Percentiles rank a stretch among this genome's conserved stretches.
Conservation (phyloP, 1,284 basidiomycete species). For the Hymenochaete sp. region DNA sequence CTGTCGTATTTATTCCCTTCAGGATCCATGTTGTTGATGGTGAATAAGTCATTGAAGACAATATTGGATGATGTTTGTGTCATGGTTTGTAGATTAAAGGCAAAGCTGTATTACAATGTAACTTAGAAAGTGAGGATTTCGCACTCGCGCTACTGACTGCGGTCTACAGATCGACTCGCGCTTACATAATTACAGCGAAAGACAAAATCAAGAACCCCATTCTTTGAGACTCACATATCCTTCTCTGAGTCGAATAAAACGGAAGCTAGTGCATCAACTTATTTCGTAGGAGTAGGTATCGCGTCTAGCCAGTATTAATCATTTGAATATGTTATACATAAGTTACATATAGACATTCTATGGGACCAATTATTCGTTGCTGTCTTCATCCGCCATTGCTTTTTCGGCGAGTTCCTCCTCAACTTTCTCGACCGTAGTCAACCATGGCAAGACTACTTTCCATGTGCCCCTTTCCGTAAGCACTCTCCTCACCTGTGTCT, state of each 20-base stretch:
- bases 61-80: slow-evolving; percentile 59
- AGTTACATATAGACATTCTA: neutral
- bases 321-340: too few relatives aligned
- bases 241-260: neutral
- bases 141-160: neutral
- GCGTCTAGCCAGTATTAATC: too few relatives aligned
- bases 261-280: neutral
- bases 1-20: slow-evolving; percentile 97
- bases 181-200: neutral
- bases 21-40: slow-evolving; percentile 75
- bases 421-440: slow-evolving; percentile 39
- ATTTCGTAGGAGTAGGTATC: neutral
- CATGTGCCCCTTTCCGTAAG: slow-evolving; percentile 57
- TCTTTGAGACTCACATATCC: neutral
- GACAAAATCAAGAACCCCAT: neutral
- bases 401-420: slow-evolving; percentile 26
- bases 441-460: slow-evolving; percentile 60
- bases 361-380: neutral
- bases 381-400: neutral
- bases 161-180: neutral
- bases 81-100: too few relatives aligned
- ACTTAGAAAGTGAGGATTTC: too few relatives aligned
- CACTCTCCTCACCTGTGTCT: slow-evolving; percentile 55
- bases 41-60: slow-evolving; percentile 88
- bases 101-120: too few relatives aligned